A percentile compares a stretch with the other conserved stretches of the same genome.
phyloP scores from a whole-genome alignment of 306 rosid species.

The Oemleria cerasiformis region DNA sequence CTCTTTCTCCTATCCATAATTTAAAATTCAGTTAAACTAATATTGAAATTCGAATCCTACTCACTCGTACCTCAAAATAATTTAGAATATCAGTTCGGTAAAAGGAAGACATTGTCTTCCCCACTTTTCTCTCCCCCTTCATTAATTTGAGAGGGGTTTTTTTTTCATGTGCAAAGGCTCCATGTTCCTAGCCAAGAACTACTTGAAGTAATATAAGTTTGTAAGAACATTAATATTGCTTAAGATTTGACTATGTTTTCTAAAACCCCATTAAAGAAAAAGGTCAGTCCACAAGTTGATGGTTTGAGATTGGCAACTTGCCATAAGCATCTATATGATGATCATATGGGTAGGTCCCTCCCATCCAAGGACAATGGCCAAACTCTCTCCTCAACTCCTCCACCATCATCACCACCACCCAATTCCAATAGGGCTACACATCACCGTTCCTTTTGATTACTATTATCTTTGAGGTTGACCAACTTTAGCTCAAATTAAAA shows the following conservation, averaged over 20 bases:
- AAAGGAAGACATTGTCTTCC: neutral
- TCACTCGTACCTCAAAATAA: no score
- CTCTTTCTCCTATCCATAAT: no score
- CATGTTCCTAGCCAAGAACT: neutral
- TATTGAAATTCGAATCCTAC: no score
- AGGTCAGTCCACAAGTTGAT: constrained; percentile 33
- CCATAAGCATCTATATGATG: constrained; percentile 32
- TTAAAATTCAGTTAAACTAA: no score
- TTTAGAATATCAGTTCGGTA: no score
- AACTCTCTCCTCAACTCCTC: constrained; percentile 15
- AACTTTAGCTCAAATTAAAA: constrained; percentile 7
- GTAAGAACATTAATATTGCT: neutral
- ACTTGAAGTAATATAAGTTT: constrained; percentile 6
- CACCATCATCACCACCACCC: constrained; percentile 27
- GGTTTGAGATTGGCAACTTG: constrained; percentile 38
- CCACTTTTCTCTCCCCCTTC: neutral
- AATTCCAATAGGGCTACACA: constrained; percentile 18
- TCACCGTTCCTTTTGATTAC: constrained; percentile 30
- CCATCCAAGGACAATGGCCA: constrained; percentile 14
- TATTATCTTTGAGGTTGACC: constrained; percentile 38
- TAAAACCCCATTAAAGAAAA: constrained; percentile 1
- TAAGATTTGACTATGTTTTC: neutral
- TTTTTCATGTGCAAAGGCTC: constrained; percentile 18
- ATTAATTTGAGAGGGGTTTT: neutral
- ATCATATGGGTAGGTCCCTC: constrained; percentile 48